These are phyloP conservation scores for Syncephalastrum contaminatum DNA, from an alignment of 371 early-diverging fungal genomes.

Conservation along the genomic window DNA sequence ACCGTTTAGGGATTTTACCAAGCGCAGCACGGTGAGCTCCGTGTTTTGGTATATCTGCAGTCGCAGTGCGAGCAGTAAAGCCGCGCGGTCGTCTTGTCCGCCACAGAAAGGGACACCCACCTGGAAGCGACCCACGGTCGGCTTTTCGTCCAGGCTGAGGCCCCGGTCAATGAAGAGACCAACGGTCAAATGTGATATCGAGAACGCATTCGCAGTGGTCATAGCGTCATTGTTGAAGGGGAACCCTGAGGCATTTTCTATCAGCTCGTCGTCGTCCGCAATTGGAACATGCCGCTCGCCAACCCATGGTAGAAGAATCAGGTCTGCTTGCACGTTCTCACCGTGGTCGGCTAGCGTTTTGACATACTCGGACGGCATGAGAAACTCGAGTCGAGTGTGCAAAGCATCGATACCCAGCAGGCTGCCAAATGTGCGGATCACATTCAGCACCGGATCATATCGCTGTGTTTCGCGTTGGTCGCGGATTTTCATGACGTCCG, in stretches of 20 bases:
- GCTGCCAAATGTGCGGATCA: slow-evolving; percentile 72
- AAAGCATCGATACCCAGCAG: slow-evolving; percentile 52
- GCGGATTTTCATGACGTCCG: slow-evolving; percentile 69
- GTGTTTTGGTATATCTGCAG: slow-evolving; percentile 19
- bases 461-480: slow-evolving; percentile 56
- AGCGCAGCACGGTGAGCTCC: slow-evolving; percentile 9
- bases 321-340: slow-evolving; percentile 20
- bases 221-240: too few species aligned
- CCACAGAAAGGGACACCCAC: slow-evolving; percentile 49
- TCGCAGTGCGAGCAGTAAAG: slow-evolving; percentile 31
- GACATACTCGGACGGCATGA: slow-evolving; percentile 19
- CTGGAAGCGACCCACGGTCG: slow-evolving; percentile 11
- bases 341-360: slow-evolving; percentile 19
- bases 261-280: neutral
- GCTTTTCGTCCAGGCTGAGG: neutral
- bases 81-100: slow-evolving; percentile 58
- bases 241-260: neutral
- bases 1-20: neutral
- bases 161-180: slow-evolving; percentile 76
- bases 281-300: neutral
- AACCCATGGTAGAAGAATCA: slow-evolving; percentile 30
- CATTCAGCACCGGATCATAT: slow-evolving; percentile 70
- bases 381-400: slow-evolving; percentile 28
- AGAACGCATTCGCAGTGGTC: slow-evolving; percentile 12
- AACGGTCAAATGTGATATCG: slow-evolving; percentile 12